Evolutionary conservation across 139 green algal species (phyloP), one percentile per base, ranked within the genome.

Genomic region (Protoeuglena noctilucae): DNA sequence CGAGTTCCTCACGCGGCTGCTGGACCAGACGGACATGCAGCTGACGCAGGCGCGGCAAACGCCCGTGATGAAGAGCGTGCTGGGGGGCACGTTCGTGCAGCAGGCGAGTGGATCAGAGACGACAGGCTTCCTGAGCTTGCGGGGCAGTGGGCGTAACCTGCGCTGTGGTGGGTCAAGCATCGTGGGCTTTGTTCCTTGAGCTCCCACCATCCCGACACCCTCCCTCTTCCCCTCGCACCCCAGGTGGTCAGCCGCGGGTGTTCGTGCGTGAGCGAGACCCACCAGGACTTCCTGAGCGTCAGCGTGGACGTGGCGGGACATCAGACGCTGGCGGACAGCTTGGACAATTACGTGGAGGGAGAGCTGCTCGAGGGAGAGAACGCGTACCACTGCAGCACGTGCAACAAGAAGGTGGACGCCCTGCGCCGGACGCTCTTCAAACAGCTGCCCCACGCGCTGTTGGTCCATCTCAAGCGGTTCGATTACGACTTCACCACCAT

Each of bases 311-410:
- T 81, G 9, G 34, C 34, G 34, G 34, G 34, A 7, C 34, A 43
- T 12, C 12, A 7, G 12, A 12, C 9, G 34, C 34, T 43, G 34
- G 48, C 53, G 63, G 39, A 54, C 14, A 56, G 34, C 31, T 56
- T 85, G 43, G 67, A 78, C 50, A 66, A 71, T 2, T 89, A 84
- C 56, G 70, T 87, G 21, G 57, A 75, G 54, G 76, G 74, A 3
- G 86, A 95, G 65, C 68, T 93, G 51, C 84, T 95, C 73, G 82
- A 95, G 65, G 86, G 85, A n/a, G 79, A 93, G 62, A 94, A 95
- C 63, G 78, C 83, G 25, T 95, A 91, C 63, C 58, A 74, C 31
- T 90, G 79, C 55, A 82, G 90, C 49, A 60, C 85, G 52, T 65
- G 85, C 29, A 72, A 73, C 3, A 61, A 60, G 24, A 85, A 85